Evolutionary conservation across 805 yeast genomes (phyloP), one percentile per base, ranked within the genome.

Genomic region (Cyberlindnera sargentensis): DNA sequence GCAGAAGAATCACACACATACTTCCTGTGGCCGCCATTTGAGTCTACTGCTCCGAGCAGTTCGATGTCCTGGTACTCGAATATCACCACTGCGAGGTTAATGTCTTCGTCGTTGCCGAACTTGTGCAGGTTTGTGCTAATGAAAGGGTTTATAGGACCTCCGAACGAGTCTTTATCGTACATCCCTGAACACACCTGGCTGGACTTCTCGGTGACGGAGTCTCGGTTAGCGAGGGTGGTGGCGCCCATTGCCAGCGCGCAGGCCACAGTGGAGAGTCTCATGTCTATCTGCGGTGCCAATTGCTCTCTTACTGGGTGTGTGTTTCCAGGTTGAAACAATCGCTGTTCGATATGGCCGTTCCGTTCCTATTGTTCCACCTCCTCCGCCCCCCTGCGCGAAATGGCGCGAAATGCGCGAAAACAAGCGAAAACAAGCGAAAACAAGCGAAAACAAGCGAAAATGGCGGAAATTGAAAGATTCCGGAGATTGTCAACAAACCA

Each of bases 101-200:
- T 60, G 20, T 58, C 46, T 4, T 53, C 47, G 8, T 58, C 60
- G 6, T 50, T 51, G 20, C 20, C 11, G 44, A 60, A 55, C 4
- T 58, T 48, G 43, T 61, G 53, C 43, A 79, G 50, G 42, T 75
- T 72, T 38, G 73, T 74, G 38, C 71, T 73, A 50, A 76, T 78
- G 61, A 63, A 73, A 5, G 95, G 89, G 46, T 78, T 81, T 8
- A 68, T 64, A 26, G 73, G 70, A 31, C 99, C 99, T 39, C 88
- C 84, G 90, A 95, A 86, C 57, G 90, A 95, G 38, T 77, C 70
- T 53, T 80, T 81, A 44, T 90, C 76, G 65, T 91, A 91, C 80
- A 91, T 83, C 31, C 99, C 99, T 4, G 89, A 73, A 62, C 99
- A 91, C 26, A 78, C 77, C 56, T 86, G 93, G 15, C 81, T 70